phyloP scores from a whole-genome alignment of 495 filamentous ascomycete species.

The Penicillium lagena region DNA sequence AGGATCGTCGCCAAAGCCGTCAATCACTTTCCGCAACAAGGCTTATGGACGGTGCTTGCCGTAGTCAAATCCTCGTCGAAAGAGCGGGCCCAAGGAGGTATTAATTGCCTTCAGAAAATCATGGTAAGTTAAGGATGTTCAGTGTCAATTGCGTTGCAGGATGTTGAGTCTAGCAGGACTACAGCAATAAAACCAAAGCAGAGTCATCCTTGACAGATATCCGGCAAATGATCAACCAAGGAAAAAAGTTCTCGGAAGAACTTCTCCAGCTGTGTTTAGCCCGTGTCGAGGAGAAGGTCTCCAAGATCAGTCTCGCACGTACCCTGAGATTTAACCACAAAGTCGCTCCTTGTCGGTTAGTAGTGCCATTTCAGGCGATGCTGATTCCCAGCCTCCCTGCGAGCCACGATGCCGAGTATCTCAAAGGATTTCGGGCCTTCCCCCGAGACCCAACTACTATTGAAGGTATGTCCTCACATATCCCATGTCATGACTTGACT shows the following conservation, averaged over 20 bases:
- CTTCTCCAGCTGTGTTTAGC: conserved; percentile 74
- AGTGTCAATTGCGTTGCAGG: not conserved
- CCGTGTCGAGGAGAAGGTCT: conserved; percentile 60
- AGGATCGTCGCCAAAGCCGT: conserved; percentile 79
- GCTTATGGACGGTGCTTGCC: conserved; percentile 87
- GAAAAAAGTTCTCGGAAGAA: conserved; percentile 78
- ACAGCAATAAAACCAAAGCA: conserved; percentile 34
- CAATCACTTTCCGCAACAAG: conserved; percentile 73
- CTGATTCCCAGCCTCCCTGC: conserved; percentile 78
- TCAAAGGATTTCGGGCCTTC: conserved; percentile 77
- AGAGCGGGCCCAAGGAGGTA: conserved; percentile 40
- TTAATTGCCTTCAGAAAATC: conserved; percentile 43
- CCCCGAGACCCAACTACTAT: conserved; percentile 59
- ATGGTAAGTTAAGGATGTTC: conserved; percentile 16
- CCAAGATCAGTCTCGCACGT: conserved; percentile 63
- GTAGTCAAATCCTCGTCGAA: conserved; percentile 58
- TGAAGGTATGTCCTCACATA: conserved; percentile 28
- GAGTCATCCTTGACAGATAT: conserved; percentile 47
- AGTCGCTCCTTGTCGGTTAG: conserved; percentile 72
- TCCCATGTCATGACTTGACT: conserved; percentile 28
- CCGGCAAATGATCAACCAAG: conserved; percentile 64
- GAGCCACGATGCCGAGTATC: conserved; percentile 57
- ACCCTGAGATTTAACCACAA: conserved; percentile 81
- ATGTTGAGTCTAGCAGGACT: conserved; percentile 28
- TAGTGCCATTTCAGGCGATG: conserved; percentile 80